Evolutionary conservation across 2,329 filamentous ascomycete genomes (phyloP), one percentile per base, ranked within the genome.

Genomic region (Phaeosphaeriaceae sp.): DNA sequence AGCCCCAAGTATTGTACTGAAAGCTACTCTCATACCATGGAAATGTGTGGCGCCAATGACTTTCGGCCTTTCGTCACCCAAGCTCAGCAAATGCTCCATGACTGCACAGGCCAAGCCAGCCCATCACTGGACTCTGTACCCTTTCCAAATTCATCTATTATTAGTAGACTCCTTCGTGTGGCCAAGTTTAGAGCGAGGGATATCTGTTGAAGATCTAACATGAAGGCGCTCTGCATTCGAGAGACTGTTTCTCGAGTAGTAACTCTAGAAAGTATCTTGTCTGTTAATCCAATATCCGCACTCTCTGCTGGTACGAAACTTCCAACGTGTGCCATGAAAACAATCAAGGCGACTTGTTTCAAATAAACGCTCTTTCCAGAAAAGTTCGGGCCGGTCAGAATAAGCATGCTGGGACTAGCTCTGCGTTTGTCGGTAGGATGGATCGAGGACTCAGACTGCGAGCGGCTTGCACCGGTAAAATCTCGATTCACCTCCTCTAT

Each of bases 311-410:
- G 93, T 1, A 99, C 90, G 68, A 90, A 97, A 69, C 91, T 79
- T 42, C 94, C 94, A 44, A 96, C 84, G 67, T 99, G 94, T 0
- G 94, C 90, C 72, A 99, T 82, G 67, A 94, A 97, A 12, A 96
- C 87, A 50, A 96, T 94, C 41, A 97, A 77, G 4, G 92, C 94
- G 26, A 90, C 84, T 70, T 99, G 93, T 72, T 96, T 99, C 67
- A 97, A 81, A 72, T 96, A 97, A 0, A 97, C 85, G 61, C 92
- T 97, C 73, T 99, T 99, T 0, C 94, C 94, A 0, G 94, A 97
- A 70, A 94, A 95, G 62, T 99, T 99, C 4, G 94, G 92, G 0
- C 94, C 94, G 0, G 94, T 97, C 63, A 99, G 74, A 5, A 97
- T 77, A 11, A 97, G 70, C 75, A 91, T 87, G 56, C 83, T 90